phyloP scores from a whole-genome alignment of 2,329 filamentous ascomycete genomes.

The Sclerotiophoma versabilis region DNA sequence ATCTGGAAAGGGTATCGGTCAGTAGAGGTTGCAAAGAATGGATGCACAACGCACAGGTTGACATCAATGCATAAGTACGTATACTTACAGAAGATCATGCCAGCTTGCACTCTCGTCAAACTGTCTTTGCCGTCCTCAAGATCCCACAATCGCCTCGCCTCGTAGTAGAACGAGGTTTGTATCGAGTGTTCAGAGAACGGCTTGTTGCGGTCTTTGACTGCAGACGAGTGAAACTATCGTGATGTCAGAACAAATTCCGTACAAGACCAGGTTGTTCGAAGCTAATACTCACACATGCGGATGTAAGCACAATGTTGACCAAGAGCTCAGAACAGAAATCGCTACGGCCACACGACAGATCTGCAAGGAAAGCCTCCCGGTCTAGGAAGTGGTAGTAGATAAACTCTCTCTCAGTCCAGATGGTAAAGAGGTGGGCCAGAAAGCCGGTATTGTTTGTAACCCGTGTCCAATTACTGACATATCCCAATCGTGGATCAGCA shows the following conservation, averaged over 20 bases:
- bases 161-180: constrained; percentile 37
- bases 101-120: constrained; percentile 37
- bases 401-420: constrained; percentile 38
- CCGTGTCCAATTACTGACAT: constrained; percentile 33
- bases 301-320: constrained; percentile 40
- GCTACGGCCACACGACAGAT: constrained; percentile 29
- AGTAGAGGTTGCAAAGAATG: background rate
- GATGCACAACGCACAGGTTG: background rate
- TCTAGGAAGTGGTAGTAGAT: constrained; percentile 42
- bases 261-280: background rate
- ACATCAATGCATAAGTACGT: background rate
- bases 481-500: constrained; percentile 29
- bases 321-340: constrained; percentile 43
- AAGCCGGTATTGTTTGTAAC: constrained; percentile 29
- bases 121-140: constrained; percentile 29
- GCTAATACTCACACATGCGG: constrained; percentile 36
- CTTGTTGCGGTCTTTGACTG: constrained; percentile 37
- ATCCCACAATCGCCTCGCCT: constrained; percentile 41
- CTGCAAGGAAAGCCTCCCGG: constrained; percentile 40
- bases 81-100: constrained; percentile 33
- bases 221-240: constrained; percentile 33
- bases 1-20: constrained; percentile 7
- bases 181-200: constrained; percentile 36
- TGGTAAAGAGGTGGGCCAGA: constrained; percentile 31
- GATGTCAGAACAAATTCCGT: background rate